Percentiles rank a stretch among this genome's conserved stretches.
Conservation (phyloP, 495 filamentous ascomycete species). For the Penicillium coffeae region DNA sequence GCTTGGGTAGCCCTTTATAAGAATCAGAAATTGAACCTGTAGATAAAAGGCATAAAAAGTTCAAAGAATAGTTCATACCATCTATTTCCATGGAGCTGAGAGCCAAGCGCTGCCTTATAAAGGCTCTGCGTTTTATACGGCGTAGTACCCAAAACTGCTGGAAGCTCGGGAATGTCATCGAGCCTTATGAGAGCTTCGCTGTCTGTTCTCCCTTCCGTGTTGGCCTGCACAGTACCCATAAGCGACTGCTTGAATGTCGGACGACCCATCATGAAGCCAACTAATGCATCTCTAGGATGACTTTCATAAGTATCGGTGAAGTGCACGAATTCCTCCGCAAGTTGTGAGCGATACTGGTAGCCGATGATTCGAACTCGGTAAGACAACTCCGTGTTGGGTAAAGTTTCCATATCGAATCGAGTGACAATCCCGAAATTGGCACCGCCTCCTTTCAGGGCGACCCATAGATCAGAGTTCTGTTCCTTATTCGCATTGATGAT, state of each 20-base stretch:
- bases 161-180: not conserved
- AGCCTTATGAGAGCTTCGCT: not conserved
- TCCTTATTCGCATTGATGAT: slow-evolving; percentile 44
- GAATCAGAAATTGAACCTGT: no score
- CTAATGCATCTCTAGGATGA: not conserved
- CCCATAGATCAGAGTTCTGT: slow-evolving; percentile 44
- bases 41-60: not conserved
- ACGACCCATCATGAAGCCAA: not conserved
- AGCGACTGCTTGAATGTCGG: not conserved
- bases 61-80: not conserved
- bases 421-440: slow-evolving; percentile 58
- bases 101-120: not conserved
- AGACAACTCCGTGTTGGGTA: slow-evolving; percentile 1
- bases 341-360: not conserved
- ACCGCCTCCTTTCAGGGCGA: slow-evolving; percentile 51
- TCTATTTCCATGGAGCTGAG: not conserved
- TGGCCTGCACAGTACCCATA: not conserved
- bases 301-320: slow-evolving; percentile 1
- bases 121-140: not conserved
- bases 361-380: not conserved
- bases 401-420: slow-evolving; percentile 38
- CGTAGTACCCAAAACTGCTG: not conserved
- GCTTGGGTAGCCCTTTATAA: not conserved
- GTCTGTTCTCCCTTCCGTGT: not conserved
- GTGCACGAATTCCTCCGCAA: not conserved